Percentiles rank a stretch among this genome's conserved stretches.
These are phyloP conservation scores for Skeletonema tropicum DNA, from an alignment of 108 stramenopile species.

Conservation along the genomic window DNA sequence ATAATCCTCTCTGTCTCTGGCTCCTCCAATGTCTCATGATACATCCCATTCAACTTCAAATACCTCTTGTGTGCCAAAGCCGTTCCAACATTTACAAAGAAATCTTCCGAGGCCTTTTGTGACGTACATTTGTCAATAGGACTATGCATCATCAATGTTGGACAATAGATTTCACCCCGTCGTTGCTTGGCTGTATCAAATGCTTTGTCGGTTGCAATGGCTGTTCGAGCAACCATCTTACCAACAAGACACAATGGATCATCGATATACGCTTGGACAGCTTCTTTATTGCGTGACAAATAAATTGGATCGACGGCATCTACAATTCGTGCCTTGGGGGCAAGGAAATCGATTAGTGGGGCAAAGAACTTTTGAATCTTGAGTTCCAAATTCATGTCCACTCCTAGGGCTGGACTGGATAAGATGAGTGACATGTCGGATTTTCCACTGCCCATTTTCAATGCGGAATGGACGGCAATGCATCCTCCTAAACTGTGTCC, in stretches of 20 bases:
- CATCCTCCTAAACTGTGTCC: slow-evolving; percentile 43
- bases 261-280: slow-evolving; percentile 40
- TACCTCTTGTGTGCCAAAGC: slow-evolving; percentile 22
- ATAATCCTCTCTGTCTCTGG: slow-evolving; percentile 35
- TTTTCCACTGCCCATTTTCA: slow-evolving; percentile 20
- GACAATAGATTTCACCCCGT: slow-evolving; percentile 30
- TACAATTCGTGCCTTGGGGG: slow-evolving; percentile 41
- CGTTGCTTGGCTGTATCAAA: slow-evolving; percentile 28
- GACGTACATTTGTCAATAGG: slow-evolving; percentile 40
- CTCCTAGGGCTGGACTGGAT: slow-evolving; percentile 39
- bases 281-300: slow-evolving; percentile 33
- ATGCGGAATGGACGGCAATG: slow-evolving; percentile 23
- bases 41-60: slow-evolving; percentile 25
- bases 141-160: slow-evolving; percentile 39
- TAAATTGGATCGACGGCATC: slow-evolving; percentile 41
- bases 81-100: slow-evolving; percentile 33
- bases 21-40: slow-evolving; percentile 44
- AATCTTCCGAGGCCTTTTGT: slow-evolving; percentile 25
- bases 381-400: slow-evolving; percentile 40
- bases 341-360: slow-evolving; percentile 23
- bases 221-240: slow-evolving; percentile 42
- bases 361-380: slow-evolving; percentile 42
- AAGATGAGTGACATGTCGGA: slow-evolving; percentile 23
- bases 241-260: slow-evolving; percentile 34
- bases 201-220: slow-evolving; percentile 16